These are phyloP conservation scores for Pseudomicrostroma phylloplanum DNA, from an alignment of 1,284 basidiomycete genomes.

Conservation along the genomic window DNA sequence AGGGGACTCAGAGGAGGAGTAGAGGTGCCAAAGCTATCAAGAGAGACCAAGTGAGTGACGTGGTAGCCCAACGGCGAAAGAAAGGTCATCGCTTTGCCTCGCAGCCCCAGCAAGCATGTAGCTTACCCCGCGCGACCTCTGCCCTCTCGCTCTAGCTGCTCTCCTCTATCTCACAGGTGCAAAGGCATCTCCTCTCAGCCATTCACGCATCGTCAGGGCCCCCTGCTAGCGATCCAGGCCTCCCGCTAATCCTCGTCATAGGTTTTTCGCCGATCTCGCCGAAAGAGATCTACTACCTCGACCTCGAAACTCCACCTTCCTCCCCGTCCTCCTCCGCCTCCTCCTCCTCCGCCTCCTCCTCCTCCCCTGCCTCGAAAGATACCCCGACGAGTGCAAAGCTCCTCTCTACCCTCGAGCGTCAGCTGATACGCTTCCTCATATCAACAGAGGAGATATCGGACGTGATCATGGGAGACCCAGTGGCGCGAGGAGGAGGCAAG, in stretches of 20 bases:
- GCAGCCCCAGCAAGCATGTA: not conserved
- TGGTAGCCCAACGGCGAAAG: too few species aligned
- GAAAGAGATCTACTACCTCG: not conserved
- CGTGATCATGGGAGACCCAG: not conserved
- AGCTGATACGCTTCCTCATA: slow-evolving; percentile 10
- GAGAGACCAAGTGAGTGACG: not conserved
- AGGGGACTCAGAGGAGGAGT: not conserved
- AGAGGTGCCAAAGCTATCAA: not conserved
- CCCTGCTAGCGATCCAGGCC: not conserved
- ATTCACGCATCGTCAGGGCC: not conserved
- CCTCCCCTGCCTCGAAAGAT: too few species aligned
- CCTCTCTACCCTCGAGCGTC: slow-evolving; percentile 2
- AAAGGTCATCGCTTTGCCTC: too few species aligned
- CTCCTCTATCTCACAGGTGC: not conserved
- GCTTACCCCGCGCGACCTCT: not conserved
- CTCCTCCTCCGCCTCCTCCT: not conserved
- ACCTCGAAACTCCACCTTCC: not conserved
- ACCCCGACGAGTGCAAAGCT: not conserved
- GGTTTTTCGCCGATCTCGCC: slow-evolving; percentile 2
- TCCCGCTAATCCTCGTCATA: slow-evolving; percentile 3
- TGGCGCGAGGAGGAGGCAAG: not conserved
- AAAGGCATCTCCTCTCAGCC: not conserved
- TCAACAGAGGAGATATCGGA: not conserved
- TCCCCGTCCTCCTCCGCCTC: not conserved
- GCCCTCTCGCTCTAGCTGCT: not conserved